phyloP scores from a whole-genome alignment of 768 basidiomycete species.

The Russula vinacea region DNA sequence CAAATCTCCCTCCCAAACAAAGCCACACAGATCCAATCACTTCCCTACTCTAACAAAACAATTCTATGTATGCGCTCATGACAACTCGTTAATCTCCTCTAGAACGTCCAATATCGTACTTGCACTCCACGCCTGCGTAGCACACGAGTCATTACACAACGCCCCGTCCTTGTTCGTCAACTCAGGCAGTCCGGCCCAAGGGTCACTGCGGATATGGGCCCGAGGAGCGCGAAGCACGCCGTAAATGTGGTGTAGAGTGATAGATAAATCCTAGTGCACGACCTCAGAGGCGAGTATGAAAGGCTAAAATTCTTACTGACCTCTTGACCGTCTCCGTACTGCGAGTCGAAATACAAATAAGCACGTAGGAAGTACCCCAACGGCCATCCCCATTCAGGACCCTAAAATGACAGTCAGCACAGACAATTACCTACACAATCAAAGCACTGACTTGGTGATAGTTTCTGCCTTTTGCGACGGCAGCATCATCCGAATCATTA shows the following conservation, averaged over 20 bases:
- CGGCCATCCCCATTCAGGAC: constrained; percentile 95
- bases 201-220: constrained; percentile 69
- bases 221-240: constrained; percentile 67
- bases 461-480: constrained; percentile 90
- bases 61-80: background rate
- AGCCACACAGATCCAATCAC: constrained; percentile 22
- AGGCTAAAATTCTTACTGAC: constrained; percentile 38
- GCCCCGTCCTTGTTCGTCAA: constrained; percentile 82
- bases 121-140: constrained; percentile 95
- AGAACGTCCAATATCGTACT: constrained; percentile 90
- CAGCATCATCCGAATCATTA: constrained; percentile 80
- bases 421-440: background rate
- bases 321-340: constrained; percentile 61
- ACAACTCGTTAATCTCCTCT: constrained; percentile 59
- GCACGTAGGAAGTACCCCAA: constrained; percentile 94
- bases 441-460: constrained; percentile 72
- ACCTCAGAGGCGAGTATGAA: constrained; percentile 15
- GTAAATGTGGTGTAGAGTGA: constrained; percentile 80
- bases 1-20: constrained; percentile 23
- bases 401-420: constrained; percentile 45
- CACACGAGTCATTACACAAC: constrained; percentile 84
- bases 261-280: constrained; percentile 52
- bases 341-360: constrained; percentile 82
- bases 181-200: constrained; percentile 94
- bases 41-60: background rate